These are phyloP conservation scores for Aspergillus avenaceus DNA, from an alignment of 495 filamentous ascomycete species.

Conservation along the genomic window DNA sequence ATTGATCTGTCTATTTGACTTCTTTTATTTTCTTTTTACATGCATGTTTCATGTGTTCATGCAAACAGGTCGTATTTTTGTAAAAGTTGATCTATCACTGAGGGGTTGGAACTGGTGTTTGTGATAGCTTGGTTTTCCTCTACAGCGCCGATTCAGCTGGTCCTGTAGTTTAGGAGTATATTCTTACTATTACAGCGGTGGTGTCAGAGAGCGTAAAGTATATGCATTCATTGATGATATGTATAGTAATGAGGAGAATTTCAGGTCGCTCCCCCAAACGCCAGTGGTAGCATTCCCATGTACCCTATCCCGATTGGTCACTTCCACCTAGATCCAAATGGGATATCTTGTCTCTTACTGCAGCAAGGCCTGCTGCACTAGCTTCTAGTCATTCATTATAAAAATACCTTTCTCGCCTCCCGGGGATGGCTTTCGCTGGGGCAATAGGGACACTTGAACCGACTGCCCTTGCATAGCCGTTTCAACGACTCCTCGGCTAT, in stretches of 20 bases:
- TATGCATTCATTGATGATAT: background rate
- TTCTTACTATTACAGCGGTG: too few species aligned
- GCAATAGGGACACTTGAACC: slow-evolving; percentile 97
- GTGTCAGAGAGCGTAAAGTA: too few species aligned
- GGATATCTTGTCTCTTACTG: slow-evolving; percentile 6
- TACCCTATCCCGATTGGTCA: background rate
- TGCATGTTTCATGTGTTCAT: background rate
- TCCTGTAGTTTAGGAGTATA: too few species aligned
- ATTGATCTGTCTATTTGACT: background rate
- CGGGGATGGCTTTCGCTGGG: slow-evolving; percentile 73
- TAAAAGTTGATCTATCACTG: background rate
- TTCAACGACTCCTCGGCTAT: slow-evolving; percentile 79
- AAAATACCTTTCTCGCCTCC: slow-evolving; percentile 72
- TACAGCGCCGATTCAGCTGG: too few species aligned
- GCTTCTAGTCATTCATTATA: slow-evolving; percentile 24
- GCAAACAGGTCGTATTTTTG: background rate
- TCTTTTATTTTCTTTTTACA: background rate
- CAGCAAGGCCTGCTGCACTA: background rate
- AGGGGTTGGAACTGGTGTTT: too few species aligned
- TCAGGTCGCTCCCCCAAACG: slow-evolving; percentile 3
- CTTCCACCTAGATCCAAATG: background rate
- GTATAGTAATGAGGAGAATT: background rate
- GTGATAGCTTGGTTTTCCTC: too few species aligned
- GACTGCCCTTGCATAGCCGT: slow-evolving; percentile 67
- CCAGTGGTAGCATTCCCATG: background rate